Percentiles rank a stretch among this genome's conserved stretches.
phyloP scores from a whole-genome alignment of 2,329 filamentous ascomycete species.

The Nothophaeocryptopus gaeumannii region DNA sequence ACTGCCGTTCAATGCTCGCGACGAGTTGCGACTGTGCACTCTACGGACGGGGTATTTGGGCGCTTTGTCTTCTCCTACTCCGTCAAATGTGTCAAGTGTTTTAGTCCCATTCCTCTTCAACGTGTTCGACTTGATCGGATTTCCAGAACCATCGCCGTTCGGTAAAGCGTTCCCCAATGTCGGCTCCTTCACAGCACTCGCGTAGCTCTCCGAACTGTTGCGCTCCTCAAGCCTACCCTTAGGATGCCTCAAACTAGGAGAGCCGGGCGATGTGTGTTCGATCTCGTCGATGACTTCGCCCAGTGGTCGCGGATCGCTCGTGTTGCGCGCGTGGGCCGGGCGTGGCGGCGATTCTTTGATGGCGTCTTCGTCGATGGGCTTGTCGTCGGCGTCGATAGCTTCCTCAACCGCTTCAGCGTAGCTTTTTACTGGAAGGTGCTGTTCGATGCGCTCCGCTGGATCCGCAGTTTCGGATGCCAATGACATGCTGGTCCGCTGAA shows the following conservation, averaged over 20 bases:
- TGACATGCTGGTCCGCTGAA: slow-evolving; percentile 34
- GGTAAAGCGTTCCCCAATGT: slow-evolving; percentile 7
- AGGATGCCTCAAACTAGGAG: slow-evolving; percentile 30
- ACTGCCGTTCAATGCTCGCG: slow-evolving; percentile 23
- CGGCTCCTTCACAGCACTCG: slow-evolving; percentile 24
- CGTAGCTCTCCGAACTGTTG: slow-evolving; percentile 23
- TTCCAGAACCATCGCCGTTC: slow-evolving; percentile 22
- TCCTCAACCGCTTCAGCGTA: slow-evolving; percentile 42
- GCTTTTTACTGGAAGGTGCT: slow-evolving; percentile 42
- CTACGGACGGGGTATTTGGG: slow-evolving; percentile 28
- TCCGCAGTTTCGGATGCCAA: slow-evolving; percentile 42
- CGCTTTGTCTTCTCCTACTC: slow-evolving; percentile 30
- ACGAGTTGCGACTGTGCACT: slow-evolving; percentile 30
- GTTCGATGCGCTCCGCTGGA: slow-evolving; percentile 39
- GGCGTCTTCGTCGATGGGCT: slow-evolving; percentile 21
- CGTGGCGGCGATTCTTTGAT: slow-evolving; percentile 38
- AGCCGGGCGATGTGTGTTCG: slow-evolving; percentile 29
- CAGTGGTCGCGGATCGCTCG: slow-evolving; percentile 33
- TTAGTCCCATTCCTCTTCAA: slow-evolving; percentile 13
- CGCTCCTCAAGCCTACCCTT: slow-evolving; percentile 29
- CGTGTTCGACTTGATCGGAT: slow-evolving; percentile 14
- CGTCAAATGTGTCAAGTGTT: slow-evolving; percentile 28
- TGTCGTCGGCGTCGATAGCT: slow-evolving; percentile 23
- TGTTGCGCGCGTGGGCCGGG: slow-evolving; percentile 21
- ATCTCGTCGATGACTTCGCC: slow-evolving; percentile 37